These are phyloP conservation scores for Paxillus involutus DNA, from an alignment of 768 basidiomycete species.

Conservation along the genomic window DNA sequence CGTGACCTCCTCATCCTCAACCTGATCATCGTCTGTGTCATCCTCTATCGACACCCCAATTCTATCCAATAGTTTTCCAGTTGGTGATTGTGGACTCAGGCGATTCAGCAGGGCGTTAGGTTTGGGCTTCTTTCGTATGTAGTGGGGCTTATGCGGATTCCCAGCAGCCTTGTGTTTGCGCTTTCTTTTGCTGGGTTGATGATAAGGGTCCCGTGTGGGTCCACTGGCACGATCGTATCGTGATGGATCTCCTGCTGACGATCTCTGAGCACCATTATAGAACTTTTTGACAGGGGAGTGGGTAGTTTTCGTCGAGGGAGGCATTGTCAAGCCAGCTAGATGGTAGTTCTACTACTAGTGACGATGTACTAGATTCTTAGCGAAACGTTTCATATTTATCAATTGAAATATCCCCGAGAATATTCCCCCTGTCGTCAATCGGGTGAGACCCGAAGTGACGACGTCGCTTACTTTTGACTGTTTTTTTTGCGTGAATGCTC, in stretches of 20 bases:
- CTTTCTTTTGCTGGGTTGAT: background rate
- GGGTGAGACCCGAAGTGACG: too few species aligned
- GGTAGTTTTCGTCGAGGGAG: constrained; percentile 2
- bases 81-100: constrained; percentile 11
- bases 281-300: constrained; percentile 1
- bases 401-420: too few species aligned
- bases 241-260: background rate
- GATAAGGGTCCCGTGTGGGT: background rate
- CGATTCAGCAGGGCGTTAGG: constrained; percentile 12
- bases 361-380: background rate
- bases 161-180: constrained; percentile 1
- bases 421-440: too few species aligned
- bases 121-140: constrained; percentile 1
- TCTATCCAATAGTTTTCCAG: constrained; percentile 19
- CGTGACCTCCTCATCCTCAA: background rate
- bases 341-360: background rate
- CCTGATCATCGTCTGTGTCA: constrained; percentile 4
- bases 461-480: too few species aligned
- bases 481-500: too few species aligned
- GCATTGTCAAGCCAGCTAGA: background rate
- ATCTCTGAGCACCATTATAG: background rate
- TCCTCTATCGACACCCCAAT: constrained; percentile 12
- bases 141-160: background rate
- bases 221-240: constrained; percentile 3
- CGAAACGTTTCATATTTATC: background rate